Evolutionary conservation across 2,329 filamentous ascomycete species (phyloP).

Genomic region (Xylogone sp.): DNA sequence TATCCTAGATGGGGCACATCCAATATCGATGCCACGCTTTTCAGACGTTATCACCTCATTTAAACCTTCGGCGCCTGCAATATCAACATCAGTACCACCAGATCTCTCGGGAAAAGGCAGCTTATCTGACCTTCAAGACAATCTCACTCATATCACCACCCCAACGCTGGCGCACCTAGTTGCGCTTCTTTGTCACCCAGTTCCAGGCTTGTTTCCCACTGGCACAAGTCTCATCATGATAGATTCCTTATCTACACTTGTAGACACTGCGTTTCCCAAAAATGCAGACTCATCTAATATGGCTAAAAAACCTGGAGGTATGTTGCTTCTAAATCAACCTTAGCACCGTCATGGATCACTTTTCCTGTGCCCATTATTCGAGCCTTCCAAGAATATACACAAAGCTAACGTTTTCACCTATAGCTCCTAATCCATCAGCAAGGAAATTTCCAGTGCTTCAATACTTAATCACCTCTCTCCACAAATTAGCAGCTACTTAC

Average conservation of each 20-base stretch:
- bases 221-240: conserved; percentile 69
- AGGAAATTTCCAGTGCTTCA: conserved; percentile 42
- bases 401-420: conserved; percentile 19
- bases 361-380: conserved; percentile 24
- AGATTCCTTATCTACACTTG: conserved; percentile 71
- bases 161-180: conserved; percentile 63
- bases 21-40: conserved; percentile 44
- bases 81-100: conserved; percentile 1
- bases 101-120: conserved; percentile 4
- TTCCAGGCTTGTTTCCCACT: conserved; percentile 55
- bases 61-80: conserved; percentile 2
- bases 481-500: conserved; percentile 70
- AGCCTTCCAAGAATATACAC: neutral
- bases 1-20: conserved; percentile 26
- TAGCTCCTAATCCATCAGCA: conserved; percentile 25
- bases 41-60: conserved; percentile 36
- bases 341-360: neutral
- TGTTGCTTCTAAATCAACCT: neutral
- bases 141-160: conserved; percentile 61
- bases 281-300: conserved; percentile 33
- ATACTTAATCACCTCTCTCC: conserved; percentile 64
- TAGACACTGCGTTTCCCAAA: conserved; percentile 74
- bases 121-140: conserved; percentile 33
- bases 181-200: conserved; percentile 68
- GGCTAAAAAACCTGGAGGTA: conserved; percentile 21